Evolutionary conservation across 2,329 filamentous ascomycete genomes (phyloP), one percentile per base, ranked within the genome.

Genomic region (Cordyceps farinosa): DNA sequence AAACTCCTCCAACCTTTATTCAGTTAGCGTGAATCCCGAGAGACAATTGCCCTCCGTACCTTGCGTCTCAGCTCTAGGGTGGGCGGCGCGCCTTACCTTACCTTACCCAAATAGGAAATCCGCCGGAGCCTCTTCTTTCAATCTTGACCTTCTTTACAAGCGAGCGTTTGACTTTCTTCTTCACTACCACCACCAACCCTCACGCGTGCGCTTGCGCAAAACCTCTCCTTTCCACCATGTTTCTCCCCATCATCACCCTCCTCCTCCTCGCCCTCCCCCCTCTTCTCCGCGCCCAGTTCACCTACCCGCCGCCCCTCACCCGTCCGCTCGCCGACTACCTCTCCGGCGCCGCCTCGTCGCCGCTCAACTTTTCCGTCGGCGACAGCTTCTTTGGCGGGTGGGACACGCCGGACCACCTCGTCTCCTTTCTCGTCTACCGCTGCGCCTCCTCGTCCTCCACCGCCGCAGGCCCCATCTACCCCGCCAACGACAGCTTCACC

Each of bases 341-440:
- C 30, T 36, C 56, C 29, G 56, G 44, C 44, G 30, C 22, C 42
- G 56, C 44, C 30, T 38, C 56, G 32, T 60, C 56, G 6, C 29
- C 30, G 9, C 44, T 60, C 56, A 60, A 60, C 45, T 60, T 60
- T 30, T 60, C 56, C 34, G 56, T n/a, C 1, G 56, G 56, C 56
- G 56, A 60, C 44, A 60, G 22, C 56, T 32, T 60, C 29, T 51
- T 60, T 30, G 56, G 56, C 30, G 56, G 56, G 22, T 60, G 56
- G 56, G 32, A 42, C 17, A 60, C 56, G 44, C 45, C 56, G 15
- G 29, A 10, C 5, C 29, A n/a, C 30, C 56, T 50, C 27, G 45
- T 44, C 42, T 45, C 42, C 29, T 58, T 48, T 58, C 22, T 58
- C 22, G 40, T 58, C 55, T 58, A 48, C 42, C 55, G 55, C n/a